These are phyloP conservation scores for Tilletia indica DNA, from an alignment of 1,284 basidiomycete species.

Conservation along the genomic window DNA sequence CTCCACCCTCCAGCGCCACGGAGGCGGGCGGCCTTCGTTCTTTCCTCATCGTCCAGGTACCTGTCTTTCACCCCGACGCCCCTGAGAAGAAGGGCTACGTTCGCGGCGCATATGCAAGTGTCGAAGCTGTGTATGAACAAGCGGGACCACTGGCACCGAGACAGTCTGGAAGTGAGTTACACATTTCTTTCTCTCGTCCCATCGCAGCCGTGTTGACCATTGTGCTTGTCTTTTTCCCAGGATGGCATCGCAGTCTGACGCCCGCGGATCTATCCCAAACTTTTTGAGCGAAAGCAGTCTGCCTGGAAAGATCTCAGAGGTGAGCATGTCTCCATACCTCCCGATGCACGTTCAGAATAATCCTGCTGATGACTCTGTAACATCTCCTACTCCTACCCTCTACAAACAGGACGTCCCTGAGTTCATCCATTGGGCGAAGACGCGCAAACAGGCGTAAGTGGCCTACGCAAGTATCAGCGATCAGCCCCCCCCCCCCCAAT, in stretches of 20 bases:
- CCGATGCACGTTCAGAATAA: background rate
- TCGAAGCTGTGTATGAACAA: conserved; percentile 42
- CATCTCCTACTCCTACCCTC: background rate
- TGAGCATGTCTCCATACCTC: background rate
- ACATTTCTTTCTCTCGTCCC: background rate
- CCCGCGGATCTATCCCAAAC: conserved; percentile 40
- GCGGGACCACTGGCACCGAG: background rate
- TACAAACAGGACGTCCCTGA: conserved; percentile 37
- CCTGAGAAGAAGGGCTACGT: conserved; percentile 31
- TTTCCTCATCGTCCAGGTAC: conserved; percentile 43
- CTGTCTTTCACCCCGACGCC: conserved; percentile 32
- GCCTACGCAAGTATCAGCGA: no score
- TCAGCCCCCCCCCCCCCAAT: no score
- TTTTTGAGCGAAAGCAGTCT: conserved; percentile 24
- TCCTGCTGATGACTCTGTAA: background rate
- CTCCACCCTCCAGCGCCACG: conserved; percentile 12
- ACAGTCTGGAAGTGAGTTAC: conserved; percentile 15
- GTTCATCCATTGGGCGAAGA: conserved; percentile 42
- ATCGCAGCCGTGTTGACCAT: background rate
- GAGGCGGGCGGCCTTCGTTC: conserved; percentile 28
- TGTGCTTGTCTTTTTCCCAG: conserved; percentile 22
- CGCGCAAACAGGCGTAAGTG: conserved; percentile 26
- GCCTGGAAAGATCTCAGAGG: conserved; percentile 38
- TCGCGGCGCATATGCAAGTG: conserved; percentile 42
- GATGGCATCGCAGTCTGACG: conserved; percentile 46